Conservation (phyloP, 2,329 filamentous ascomycete genomes). For the Polytolypa hystricis region DNA sequence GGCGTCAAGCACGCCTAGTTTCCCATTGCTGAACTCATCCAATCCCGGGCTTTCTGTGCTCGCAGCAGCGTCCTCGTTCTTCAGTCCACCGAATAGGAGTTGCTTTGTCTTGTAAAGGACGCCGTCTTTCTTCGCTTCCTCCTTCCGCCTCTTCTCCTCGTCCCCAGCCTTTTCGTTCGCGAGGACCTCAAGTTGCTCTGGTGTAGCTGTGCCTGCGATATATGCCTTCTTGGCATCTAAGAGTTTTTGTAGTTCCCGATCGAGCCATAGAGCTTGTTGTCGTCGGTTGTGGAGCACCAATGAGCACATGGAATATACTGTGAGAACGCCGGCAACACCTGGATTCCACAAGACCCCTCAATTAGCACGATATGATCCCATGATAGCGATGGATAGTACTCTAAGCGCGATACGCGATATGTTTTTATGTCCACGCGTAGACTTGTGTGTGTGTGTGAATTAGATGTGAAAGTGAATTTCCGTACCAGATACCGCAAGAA, state of each 20-base stretch:
- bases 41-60: constrained; percentile 6
- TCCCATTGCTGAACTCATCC: constrained; percentile 11
- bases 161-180: constrained; percentile 35
- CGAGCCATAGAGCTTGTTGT: constrained; percentile 52
- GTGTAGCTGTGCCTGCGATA: constrained; percentile 27
- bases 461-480: constrained; percentile 9
- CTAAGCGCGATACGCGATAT: too few species aligned
- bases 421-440: too few species aligned
- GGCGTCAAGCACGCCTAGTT: constrained; percentile 24
- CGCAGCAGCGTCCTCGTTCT: constrained; percentile 21
- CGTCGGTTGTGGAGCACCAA: constrained; percentile 58
- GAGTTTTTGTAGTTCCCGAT: constrained; percentile 35
- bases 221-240: constrained; percentile 33
- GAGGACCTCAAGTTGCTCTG: constrained; percentile 33
- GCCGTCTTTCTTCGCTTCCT: constrained; percentile 28
- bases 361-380: constrained; percentile 1
- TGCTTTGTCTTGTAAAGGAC: constrained; percentile 28
- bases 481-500: constrained; percentile 53
- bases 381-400: not conserved
- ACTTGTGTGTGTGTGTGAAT: not conserved
- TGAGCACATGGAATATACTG: constrained; percentile 53
- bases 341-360: constrained; percentile 4
- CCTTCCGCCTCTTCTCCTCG: constrained; percentile 29
- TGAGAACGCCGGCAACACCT: constrained; percentile 51
- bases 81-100: constrained; percentile 30